These are phyloP conservation scores for Rhodamnia rubescens DNA, from an alignment of 345 rosid genomes.

Conservation along the genomic window DNA sequence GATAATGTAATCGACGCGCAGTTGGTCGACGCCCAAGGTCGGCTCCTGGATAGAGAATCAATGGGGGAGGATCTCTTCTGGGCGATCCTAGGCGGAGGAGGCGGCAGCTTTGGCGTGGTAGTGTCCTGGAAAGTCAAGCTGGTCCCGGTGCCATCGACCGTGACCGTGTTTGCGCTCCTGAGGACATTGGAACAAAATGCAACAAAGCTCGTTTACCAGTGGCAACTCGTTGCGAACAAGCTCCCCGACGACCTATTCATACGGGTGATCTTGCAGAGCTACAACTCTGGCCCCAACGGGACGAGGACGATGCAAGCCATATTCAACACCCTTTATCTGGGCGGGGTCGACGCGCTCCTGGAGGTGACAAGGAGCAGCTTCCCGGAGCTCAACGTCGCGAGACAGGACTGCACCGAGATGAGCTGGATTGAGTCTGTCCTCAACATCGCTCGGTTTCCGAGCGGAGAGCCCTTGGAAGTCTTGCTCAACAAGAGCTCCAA, in stretches of 20 bases:
- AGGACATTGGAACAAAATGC: background rate
- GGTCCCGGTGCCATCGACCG: background rate
- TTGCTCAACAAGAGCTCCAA: background rate
- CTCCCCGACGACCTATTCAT: background rate
- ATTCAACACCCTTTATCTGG: conserved; percentile 29
- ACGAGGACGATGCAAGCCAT: conserved; percentile 3
- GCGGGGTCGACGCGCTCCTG: conserved; percentile 6
- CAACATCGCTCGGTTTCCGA: conserved; percentile 1
- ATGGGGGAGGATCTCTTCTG: background rate
- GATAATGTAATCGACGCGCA: background rate
- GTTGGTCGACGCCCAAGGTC: background rate
- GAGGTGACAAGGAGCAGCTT: conserved; percentile 6
- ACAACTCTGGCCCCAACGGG: background rate
- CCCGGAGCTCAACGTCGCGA: conserved; percentile 26
- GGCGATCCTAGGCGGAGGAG: background rate
- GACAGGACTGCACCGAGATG: conserved; percentile 25
- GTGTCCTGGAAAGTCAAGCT: background rate
- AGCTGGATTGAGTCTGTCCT: conserved; percentile 37
- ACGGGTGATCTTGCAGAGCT: background rate
- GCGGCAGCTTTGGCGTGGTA: background rate
- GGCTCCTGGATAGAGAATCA: background rate
- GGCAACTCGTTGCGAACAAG: background rate
- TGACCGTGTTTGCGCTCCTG: background rate
- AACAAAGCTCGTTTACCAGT: background rate
- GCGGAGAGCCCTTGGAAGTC: conserved; percentile 1